phyloP scores from a whole-genome alignment of 108 stramenopile genomes.

The Pinguiococcus pyrenoidosus region DNA sequence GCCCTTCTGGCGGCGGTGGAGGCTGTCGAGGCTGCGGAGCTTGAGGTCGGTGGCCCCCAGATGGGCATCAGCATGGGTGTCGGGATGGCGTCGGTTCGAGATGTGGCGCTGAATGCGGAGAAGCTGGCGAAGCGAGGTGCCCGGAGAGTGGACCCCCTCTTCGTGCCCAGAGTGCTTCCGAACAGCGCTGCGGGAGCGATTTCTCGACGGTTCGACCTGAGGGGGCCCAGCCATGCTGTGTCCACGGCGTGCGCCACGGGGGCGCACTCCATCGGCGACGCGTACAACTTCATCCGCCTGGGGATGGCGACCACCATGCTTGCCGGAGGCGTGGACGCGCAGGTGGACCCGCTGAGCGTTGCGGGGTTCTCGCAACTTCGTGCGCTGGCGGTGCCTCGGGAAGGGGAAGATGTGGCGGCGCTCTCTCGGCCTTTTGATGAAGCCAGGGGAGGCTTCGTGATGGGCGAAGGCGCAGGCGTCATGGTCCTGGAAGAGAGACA shows the following conservation, averaged over 20 bases:
- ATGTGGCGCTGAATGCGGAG: too few relatives aligned
- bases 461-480: constrained; percentile 95
- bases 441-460: constrained; percentile 81
- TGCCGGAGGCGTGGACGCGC: constrained; percentile 83
- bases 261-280: constrained; percentile 80
- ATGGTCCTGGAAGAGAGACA: constrained; percentile 73
- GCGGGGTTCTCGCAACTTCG: constrained; percentile 77
- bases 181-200: constrained; percentile 74
- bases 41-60: constrained; percentile 16
- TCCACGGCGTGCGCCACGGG: constrained; percentile 79
- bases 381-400: constrained; percentile 47
- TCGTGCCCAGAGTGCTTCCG: constrained; percentile 77
- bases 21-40: constrained; percentile 40
- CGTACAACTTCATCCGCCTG: constrained; percentile 55
- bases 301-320: constrained; percentile 77
- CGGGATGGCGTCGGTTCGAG: constrained; percentile 76
- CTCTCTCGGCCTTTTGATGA: constrained; percentile 78
- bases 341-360: constrained; percentile 61
- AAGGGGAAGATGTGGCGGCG: constrained; percentile 67
- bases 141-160: constrained; percentile 56
- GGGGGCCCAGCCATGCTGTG: constrained; percentile 64
- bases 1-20: constrained; percentile 57
- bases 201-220: constrained; percentile 39
- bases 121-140: constrained; percentile 41
- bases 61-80: constrained; percentile 62